phyloP scores from a whole-genome alignment of 768 basidiomycete species.

The Chalciporus sphaerocephalus region DNA sequence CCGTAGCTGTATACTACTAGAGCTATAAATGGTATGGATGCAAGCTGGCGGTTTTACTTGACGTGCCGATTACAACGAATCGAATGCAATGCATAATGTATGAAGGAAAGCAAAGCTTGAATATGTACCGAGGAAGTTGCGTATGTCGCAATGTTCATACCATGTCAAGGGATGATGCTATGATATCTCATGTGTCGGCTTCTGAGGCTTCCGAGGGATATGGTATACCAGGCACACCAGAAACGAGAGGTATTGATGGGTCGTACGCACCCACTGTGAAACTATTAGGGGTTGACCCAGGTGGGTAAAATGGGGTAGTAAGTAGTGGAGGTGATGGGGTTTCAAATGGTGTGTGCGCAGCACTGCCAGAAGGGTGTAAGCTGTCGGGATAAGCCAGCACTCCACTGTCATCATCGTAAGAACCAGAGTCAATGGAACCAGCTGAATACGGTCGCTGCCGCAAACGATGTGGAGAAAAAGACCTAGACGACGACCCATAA shows the following conservation, averaged over 20 bases:
- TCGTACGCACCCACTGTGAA: conserved; percentile 8
- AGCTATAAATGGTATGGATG: conserved; percentile 18
- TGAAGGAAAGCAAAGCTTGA: conserved; percentile 2
- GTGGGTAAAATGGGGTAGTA: conserved; percentile 31
- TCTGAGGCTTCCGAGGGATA: conserved; percentile 12
- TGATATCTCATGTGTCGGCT: conserved; percentile 5
- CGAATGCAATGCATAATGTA: conserved; percentile 7
- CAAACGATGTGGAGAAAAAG: conserved; percentile 8
- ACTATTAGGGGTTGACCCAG: conserved; percentile 6
- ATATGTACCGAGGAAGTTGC: conserved; percentile 20
- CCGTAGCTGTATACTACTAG: conserved; percentile 16
- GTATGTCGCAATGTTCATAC: conserved; percentile 5
- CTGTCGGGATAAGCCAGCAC: conserved; percentile 10
- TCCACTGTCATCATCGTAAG: conserved; percentile 11
- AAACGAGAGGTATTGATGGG: conserved; percentile 8
- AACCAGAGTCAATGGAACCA: conserved; percentile 14
- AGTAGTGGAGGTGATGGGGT: conserved; percentile 26
- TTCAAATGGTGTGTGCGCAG: conserved; percentile 10
- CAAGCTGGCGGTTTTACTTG: conserved; percentile 7
- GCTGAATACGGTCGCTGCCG: conserved; percentile 20
- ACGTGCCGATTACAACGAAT: conserved; percentile 12
- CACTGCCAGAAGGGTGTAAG: conserved; percentile 6
- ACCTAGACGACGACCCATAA: conserved; percentile 5
- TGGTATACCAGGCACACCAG: conserved; percentile 16
- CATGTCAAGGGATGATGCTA: background rate